These are phyloP conservation scores for Fragilaria crotonensis DNA, from an alignment of 108 stramenopile genomes.

Conservation along the genomic window DNA sequence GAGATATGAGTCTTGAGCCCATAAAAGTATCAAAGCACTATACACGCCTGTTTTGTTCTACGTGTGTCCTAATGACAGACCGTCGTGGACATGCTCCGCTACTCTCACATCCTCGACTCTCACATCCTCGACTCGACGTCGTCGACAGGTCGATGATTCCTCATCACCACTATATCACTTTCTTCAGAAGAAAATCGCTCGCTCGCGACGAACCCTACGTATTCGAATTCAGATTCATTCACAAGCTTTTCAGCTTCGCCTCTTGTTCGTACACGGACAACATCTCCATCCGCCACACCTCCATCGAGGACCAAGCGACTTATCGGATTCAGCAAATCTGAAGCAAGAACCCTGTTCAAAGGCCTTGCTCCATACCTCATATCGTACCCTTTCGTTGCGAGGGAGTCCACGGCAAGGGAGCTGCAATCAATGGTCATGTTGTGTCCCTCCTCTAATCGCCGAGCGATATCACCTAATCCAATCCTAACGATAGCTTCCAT, in stretches of 20 bases:
- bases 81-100: too few relatives aligned
- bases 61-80: too few relatives aligned
- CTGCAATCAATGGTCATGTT: constrained; percentile 62
- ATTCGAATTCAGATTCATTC: too few relatives aligned
- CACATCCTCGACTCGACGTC: too few relatives aligned
- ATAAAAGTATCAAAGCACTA: too few relatives aligned
- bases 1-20: too few relatives aligned
- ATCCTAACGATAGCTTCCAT: constrained; percentile 68
- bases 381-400: constrained; percentile 80
- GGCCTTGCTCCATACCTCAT: constrained; percentile 92
- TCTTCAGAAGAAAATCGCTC: constrained; percentile 16
- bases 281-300: constrained; percentile 55
- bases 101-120: too few relatives aligned
- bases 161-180: constrained; percentile 6
- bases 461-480: constrained; percentile 46
- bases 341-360: constrained; percentile 80
- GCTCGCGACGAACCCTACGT: too few relatives aligned
- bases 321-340: constrained; percentile 83
- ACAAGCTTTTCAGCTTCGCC: constrained; percentile 48
- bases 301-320: constrained; percentile 65
- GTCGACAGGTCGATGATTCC: too few relatives aligned
- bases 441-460: constrained; percentile 49
- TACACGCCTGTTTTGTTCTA: too few relatives aligned
- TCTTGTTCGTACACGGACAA: constrained; percentile 51
- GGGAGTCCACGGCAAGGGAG: constrained; percentile 34